These are phyloP conservation scores for Leucosporidium yakuticum DNA, from an alignment of 768 basidiomycete genomes.

Conservation along the genomic window DNA sequence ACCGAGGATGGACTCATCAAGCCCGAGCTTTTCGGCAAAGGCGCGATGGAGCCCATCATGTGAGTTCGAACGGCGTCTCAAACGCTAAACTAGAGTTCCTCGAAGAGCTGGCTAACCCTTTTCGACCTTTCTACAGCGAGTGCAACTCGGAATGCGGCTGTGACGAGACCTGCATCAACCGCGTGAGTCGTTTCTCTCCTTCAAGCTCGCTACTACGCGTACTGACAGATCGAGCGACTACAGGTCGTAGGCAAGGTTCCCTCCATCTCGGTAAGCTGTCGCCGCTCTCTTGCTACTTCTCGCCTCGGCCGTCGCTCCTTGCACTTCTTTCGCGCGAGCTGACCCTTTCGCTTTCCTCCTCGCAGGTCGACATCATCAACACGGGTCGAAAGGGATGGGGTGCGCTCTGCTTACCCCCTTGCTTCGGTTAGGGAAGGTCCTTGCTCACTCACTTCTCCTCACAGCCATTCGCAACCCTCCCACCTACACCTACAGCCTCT, in stretches of 20 bases:
- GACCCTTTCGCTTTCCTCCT: no score
- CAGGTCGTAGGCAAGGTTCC: conserved; percentile 14
- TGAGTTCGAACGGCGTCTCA: no score
- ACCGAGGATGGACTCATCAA: background rate
- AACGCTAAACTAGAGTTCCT: no score
- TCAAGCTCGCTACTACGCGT: background rate
- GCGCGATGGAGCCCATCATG: conserved; percentile 15
- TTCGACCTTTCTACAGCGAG: conserved; percentile 23
- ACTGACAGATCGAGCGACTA: background rate
- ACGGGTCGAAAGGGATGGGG: conserved; percentile 15
- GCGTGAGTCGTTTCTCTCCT: background rate
- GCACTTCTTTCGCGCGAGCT: no score
- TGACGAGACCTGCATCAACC: conserved; percentile 15
- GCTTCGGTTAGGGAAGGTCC: no score
- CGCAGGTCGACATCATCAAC: conserved; percentile 14
- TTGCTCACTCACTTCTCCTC: no score
- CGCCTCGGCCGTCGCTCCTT: no score
- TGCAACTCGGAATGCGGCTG: conserved; percentile 32
- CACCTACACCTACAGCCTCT: no score
- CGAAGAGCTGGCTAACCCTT: no score
- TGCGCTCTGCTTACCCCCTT: background rate
- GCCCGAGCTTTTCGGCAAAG: fast-evolving
- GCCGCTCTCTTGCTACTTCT: background rate
- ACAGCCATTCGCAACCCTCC: conserved; percentile 2
- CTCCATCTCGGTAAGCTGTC: background rate